Evolutionary conservation across 305 asterid species (phyloP).

Genomic region (Fraxinus latifolia): DNA sequence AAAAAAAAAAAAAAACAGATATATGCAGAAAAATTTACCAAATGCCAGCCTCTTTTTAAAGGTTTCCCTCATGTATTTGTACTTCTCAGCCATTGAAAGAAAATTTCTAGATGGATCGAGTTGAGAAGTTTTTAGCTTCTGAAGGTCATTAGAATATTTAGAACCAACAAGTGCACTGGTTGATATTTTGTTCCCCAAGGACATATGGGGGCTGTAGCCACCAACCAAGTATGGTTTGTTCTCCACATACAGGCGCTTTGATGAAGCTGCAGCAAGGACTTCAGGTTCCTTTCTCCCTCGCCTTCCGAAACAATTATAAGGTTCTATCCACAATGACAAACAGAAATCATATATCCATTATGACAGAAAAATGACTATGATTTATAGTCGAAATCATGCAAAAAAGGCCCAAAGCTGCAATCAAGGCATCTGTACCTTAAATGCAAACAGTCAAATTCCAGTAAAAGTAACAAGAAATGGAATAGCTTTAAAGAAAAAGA

Average conservation of each 20-base stretch:
- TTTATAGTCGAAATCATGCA: neutral
- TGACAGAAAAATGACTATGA: conserved; percentile 11
- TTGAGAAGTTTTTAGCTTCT: conserved; percentile 50
- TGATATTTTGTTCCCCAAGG: conserved; percentile 45
- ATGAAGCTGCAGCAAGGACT: conserved; percentile 67
- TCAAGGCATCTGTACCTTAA: neutral
- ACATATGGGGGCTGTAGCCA: conserved; percentile 71
- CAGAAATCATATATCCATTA: conserved; percentile 33
- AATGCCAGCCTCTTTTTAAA: conserved; percentile 70
- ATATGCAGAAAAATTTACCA: conserved; percentile 49
- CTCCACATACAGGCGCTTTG: conserved; percentile 86
- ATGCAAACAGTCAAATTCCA: neutral
- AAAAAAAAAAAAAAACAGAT: neutral
- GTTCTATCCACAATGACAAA: conserved; percentile 49
- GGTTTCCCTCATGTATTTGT: conserved; percentile 77
- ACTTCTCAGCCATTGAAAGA: conserved; percentile 85
- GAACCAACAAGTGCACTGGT: conserved; percentile 47
- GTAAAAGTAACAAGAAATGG: neutral
- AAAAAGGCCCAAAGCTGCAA: conserved; percentile 5
- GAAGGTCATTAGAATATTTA: conserved; percentile 53
- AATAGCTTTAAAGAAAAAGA: neutral
- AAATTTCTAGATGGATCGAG: conserved; percentile 65
- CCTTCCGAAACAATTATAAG: conserved; percentile 58
- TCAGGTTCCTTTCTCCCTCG: conserved; percentile 75
- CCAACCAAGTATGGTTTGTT: conserved; percentile 85